These are phyloP conservation scores for Aspergillus transmontanensis DNA, from an alignment of 2,329 filamentous ascomycete genomes.

Conservation along the genomic window DNA sequence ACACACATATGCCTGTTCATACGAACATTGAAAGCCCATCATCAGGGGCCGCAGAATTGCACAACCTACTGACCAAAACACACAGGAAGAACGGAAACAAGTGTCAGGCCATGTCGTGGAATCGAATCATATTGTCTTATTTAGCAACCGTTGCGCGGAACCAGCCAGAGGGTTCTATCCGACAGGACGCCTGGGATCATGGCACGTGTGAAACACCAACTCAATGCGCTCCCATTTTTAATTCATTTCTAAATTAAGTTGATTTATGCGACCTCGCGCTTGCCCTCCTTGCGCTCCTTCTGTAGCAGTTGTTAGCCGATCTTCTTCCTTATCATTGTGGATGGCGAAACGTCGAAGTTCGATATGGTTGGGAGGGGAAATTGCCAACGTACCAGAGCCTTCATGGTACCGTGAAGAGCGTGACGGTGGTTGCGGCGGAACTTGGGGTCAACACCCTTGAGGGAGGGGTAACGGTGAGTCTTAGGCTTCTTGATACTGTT, in stretches of 20 bases:
- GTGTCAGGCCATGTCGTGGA: constrained; percentile 17
- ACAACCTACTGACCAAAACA: constrained; percentile 19
- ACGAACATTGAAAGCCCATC: constrained; percentile 10
- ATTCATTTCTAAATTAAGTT: constrained; percentile 28
- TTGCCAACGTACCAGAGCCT: constrained; percentile 78
- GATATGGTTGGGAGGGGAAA: background rate
- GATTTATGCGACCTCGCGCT: constrained; percentile 79
- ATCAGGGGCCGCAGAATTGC: background rate
- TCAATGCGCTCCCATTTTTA: constrained; percentile 36
- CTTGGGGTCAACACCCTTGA: constrained; percentile 99
- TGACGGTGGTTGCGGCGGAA: constrained; percentile 99
- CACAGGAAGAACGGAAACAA: constrained; percentile 3
- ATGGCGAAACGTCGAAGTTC: background rate
- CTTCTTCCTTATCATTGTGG: background rate
- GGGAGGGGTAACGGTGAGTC: constrained; percentile 97
- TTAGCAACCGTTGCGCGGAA: constrained; percentile 23
- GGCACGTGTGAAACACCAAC: constrained; percentile 35
- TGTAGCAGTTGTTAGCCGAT: constrained; percentile 51
- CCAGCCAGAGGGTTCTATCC: constrained; percentile 18
- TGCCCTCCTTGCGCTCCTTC: constrained; percentile 98
- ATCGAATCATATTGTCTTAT: constrained; percentile 29
- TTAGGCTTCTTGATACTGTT: constrained; percentile 99
- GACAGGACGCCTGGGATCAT: constrained; percentile 32
- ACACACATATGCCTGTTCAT: constrained; percentile 67
- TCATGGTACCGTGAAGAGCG: constrained; percentile 98